These are phyloP conservation scores for Trichoderma breve DNA, from an alignment of 2,329 filamentous ascomycete genomes.

Conservation along the genomic window DNA sequence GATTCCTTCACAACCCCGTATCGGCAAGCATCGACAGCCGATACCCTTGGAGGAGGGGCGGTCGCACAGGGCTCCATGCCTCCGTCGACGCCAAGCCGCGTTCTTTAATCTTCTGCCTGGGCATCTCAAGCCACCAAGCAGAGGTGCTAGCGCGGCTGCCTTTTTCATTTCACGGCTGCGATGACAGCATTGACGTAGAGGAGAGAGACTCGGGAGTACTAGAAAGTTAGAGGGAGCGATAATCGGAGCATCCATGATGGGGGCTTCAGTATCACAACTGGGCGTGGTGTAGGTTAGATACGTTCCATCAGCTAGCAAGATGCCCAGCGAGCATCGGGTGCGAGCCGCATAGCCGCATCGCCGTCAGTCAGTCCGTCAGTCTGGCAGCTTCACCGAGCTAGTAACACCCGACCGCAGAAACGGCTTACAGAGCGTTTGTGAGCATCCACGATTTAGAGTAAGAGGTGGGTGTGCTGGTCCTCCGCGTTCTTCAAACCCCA, in stretches of 20 bases:
- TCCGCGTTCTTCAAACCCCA: not conserved
- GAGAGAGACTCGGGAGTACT: not conserved
- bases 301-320: not conserved
- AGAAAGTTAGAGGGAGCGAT: not conserved
- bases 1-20: not conserved
- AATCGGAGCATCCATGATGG: not conserved
- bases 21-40: not conserved
- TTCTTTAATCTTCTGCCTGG: not conserved
- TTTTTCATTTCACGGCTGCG: not conserved
- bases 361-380: not conserved
- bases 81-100: not conserved
- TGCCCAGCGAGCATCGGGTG: not conserved
- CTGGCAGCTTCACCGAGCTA: not conserved
- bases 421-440: not conserved
- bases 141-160: not conserved
- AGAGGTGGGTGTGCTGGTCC: not conserved
- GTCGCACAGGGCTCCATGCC: not conserved
- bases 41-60: not conserved
- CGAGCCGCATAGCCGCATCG: constrained; percentile 4
- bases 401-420: not conserved
- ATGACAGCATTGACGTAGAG: not conserved
- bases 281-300: not conserved
- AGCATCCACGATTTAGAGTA: not conserved
- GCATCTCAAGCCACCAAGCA: not conserved
- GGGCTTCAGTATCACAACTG: not conserved